Percentiles rank a stretch among this genome's conserved stretches.
Conservation (phyloP, 2,329 filamentous ascomycete genomes). For the Talaromyces sp. region DNA sequence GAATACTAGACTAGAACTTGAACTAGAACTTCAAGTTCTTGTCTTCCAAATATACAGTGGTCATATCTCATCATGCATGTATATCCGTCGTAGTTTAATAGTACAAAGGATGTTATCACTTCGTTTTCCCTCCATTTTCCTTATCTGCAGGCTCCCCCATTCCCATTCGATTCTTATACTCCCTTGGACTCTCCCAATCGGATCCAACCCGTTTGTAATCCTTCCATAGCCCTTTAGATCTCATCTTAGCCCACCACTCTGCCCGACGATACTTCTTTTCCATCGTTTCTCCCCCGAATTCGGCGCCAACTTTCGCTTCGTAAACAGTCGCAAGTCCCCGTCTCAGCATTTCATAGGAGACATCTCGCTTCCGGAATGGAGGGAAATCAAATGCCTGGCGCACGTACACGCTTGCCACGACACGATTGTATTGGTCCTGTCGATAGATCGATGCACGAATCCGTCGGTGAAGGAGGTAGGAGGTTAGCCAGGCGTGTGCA, state of each 20-base stretch:
- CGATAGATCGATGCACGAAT: conserved; percentile 83
- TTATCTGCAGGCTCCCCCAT: conserved; percentile 45
- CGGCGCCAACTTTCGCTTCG: conserved; percentile 84
- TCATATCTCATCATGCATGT: conserved; percentile 17
- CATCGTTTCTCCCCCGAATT: conserved; percentile 74
- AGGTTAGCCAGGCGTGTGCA: conserved; percentile 77
- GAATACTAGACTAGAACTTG: background rate
- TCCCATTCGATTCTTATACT: conserved; percentile 72
- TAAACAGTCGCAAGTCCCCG: conserved; percentile 86
- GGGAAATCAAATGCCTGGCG: conserved; percentile 53
- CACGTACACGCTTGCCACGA: conserved; percentile 83
- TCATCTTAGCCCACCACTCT: conserved; percentile 62
- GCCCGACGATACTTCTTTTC: conserved; percentile 51
- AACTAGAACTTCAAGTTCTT: background rate
- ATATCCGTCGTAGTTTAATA: conserved; percentile 3
- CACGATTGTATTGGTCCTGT: conserved; percentile 87
- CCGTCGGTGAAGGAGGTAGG: conserved; percentile 69
- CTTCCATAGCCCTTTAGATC: conserved; percentile 75
- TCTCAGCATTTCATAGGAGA: conserved; percentile 87
- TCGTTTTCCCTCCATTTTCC: conserved; percentile 14
- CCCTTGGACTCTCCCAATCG: conserved; percentile 78
- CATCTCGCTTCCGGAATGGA: conserved; percentile 67
- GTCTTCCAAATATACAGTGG: conserved; percentile 11
- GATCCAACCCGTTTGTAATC: conserved; percentile 52
- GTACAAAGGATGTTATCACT: conserved; percentile 1